Conservation (phyloP, 1,139 yeast genomes). For the Blastobotrys capitulatus region DNA sequence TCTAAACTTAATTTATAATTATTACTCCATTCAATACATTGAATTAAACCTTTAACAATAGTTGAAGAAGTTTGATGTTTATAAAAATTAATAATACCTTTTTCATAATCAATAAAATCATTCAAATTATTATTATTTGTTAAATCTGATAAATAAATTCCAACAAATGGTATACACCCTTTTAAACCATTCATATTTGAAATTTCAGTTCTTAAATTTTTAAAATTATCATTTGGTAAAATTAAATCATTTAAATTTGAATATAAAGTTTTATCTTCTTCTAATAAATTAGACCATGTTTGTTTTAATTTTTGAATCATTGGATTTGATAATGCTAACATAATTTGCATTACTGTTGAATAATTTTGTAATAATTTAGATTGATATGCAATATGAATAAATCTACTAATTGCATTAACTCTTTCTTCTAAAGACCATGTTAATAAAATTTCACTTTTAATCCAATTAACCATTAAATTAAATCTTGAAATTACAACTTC, state of each 20-base stretch:
- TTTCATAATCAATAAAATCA: conserved; percentile 22
- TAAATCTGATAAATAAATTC: conserved; percentile 77
- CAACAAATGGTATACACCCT: conserved; percentile 89
- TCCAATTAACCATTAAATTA: conserved; percentile 85
- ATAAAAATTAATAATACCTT: conserved; percentile 62
- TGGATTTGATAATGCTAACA: conserved; percentile 75
- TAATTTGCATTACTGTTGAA: conserved; percentile 81
- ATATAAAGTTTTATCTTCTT: conserved; percentile 40
- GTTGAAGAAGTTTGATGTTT: conserved; percentile 73
- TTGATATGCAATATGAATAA: conserved; percentile 78
- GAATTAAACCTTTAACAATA: conserved; percentile 72
- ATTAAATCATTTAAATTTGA: conserved; percentile 44
- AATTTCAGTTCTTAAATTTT: conserved; percentile 57
- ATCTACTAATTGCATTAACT: conserved; percentile 64
- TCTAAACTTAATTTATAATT: conserved; percentile 42
- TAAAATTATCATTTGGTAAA: conserved; percentile 61
- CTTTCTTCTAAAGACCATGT: conserved; percentile 57
- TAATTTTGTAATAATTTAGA: conserved; percentile 70
- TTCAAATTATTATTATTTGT: conserved; percentile 70
- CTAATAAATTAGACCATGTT: conserved; percentile 67
- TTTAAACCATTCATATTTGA: conserved; percentile 49
- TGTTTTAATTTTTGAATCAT: conserved; percentile 53
- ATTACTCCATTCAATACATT: conserved; percentile 79
- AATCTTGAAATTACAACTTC: conserved; percentile 84
- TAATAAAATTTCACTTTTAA: conserved; percentile 75